Evolutionary conservation across 768 basidiomycete genomes (phyloP).

Genomic region (Tremella mesenterica): DNA sequence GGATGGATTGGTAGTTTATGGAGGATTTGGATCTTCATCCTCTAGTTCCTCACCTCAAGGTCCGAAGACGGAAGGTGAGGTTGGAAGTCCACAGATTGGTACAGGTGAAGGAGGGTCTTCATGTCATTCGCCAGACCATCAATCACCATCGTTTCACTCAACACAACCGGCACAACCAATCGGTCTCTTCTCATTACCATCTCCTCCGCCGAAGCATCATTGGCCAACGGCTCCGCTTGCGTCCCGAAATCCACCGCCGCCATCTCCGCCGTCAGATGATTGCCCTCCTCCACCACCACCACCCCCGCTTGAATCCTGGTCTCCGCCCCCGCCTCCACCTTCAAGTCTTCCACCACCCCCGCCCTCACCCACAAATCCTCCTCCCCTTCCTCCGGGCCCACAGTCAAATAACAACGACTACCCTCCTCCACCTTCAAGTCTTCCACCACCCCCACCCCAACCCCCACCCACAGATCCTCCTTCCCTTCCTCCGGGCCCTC

Average conservation of each 20-base stretch:
- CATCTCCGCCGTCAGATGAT: neutral
- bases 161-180: no score
- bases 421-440: slow-evolving; percentile 1
- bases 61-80: no score
- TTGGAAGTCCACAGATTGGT: no score
- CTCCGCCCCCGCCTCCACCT: neutral
- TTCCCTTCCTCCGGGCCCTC: neutral
- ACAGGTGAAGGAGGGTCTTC: no score
- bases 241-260: no score
- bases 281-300: slow-evolving; percentile 4
- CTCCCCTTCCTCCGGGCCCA: slow-evolving; percentile 1
- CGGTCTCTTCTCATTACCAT: no score
- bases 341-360: slow-evolving; percentile 2
- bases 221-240: no score
- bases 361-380: slow-evolving; percentile 5
- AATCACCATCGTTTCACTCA: no score
- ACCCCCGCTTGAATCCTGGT: neutral
- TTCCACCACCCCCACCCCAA: slow-evolving; percentile 1
- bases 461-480: slow-evolving; percentile 6
- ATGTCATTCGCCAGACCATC: no score
- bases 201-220: no score
- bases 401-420: slow-evolving; percentile 3
- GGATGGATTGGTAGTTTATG: slow-evolving; percentile 18
- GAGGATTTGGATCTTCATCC: slow-evolving; percentile 7
- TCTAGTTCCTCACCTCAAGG: no score